These are phyloP conservation scores for Moesziomyces antarcticus DNA, from an alignment of 1,284 basidiomycete genomes.

Conservation along the genomic window DNA sequence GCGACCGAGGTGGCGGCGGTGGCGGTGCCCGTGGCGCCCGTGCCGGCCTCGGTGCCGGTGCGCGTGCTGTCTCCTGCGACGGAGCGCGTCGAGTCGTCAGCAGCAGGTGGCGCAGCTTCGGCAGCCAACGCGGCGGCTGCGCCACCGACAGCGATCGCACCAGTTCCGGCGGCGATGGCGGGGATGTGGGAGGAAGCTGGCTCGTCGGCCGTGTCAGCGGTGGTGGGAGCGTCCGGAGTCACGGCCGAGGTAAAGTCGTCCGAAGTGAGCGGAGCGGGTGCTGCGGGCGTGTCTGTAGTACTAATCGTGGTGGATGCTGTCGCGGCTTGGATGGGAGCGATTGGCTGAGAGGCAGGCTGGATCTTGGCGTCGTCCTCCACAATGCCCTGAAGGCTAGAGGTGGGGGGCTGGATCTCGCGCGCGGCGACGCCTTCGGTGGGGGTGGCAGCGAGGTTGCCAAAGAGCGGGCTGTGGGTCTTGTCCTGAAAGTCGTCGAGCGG, in stretches of 20 bases:
- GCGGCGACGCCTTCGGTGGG: constrained; percentile 24
- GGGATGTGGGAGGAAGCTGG: constrained; percentile 6
- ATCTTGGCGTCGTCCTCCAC: constrained; percentile 18
- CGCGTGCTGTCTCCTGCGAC: constrained; percentile 40
- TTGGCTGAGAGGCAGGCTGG: constrained; percentile 2
- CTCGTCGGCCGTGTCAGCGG: constrained; percentile 1
- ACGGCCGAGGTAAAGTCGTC: constrained; percentile 17
- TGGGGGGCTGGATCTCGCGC: constrained; percentile 35
- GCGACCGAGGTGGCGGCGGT: constrained; percentile 54
- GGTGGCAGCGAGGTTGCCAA: constrained; percentile 43
- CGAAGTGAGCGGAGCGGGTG: constrained; percentile 23
- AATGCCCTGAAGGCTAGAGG: constrained; percentile 27
- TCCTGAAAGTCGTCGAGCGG: constrained; percentile 42
- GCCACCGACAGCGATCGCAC: constrained; percentile 23
- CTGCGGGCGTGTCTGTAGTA: constrained; percentile 7
- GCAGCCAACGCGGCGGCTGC: constrained; percentile 62
- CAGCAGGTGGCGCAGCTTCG: constrained; percentile 10
- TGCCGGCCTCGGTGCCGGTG: constrained; percentile 7
- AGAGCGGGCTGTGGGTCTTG: constrained; percentile 61
- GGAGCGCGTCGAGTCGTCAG: constrained; percentile 30
- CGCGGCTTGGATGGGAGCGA: not conserved
- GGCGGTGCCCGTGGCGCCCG: constrained; percentile 22
- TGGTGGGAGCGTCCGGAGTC: constrained; percentile 12
- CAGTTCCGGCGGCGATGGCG: constrained; percentile 20
- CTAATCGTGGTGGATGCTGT: constrained; percentile 8